Base-by-base conservation (phyloP, 768 basidiomycete species). In the Trametopsis cervina region DNA sequence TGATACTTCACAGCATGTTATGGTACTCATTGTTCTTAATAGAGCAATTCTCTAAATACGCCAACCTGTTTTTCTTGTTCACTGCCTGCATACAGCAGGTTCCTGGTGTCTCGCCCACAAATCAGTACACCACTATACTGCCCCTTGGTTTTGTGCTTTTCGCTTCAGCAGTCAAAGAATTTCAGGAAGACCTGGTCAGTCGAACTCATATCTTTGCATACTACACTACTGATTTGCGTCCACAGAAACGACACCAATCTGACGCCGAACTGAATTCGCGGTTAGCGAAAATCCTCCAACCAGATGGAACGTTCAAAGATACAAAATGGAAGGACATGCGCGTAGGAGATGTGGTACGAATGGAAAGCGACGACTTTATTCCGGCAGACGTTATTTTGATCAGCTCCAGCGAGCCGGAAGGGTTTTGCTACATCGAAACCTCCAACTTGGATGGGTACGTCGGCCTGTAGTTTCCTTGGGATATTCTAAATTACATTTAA, bases 11-110 rank as follows among this genome's bases (percentile, higher is more conserved):
- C 7, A 17, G 23, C 1, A 40, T 27, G 10, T 4, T n/a, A 21
- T 12, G 22, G 26, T 40, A 42, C 37, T 46, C 46, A 40, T 25
- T 26, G 13, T 35, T 50, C 57, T 49, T 57, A 37, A 47, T 13
- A 95, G 94, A 95, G 64, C 93, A 97, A 80, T 96, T 97, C 73
- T 93, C 90, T 38, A 91, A 96, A 79, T 97, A 97, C 63, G 95
- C 96, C 56, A 98, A 99, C 63, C 44, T 98, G 52, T 99, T 99
- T 75, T 99, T 99, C 76, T 74, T 99, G 50, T 98, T 99, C 72
- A 97, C 95, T 24, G 91, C 91, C 17, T 84, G 77, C 67, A 98
- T 98, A 42, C 95, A 98, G 61, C 96, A 99, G 70, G 93, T 99
- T 55, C 96, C 96, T 13, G 89, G 83, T 57, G 94, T 99, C 5